Conservation (phyloP, 305 asterid genomes). For the Solanum aculeatissimum region DNA sequence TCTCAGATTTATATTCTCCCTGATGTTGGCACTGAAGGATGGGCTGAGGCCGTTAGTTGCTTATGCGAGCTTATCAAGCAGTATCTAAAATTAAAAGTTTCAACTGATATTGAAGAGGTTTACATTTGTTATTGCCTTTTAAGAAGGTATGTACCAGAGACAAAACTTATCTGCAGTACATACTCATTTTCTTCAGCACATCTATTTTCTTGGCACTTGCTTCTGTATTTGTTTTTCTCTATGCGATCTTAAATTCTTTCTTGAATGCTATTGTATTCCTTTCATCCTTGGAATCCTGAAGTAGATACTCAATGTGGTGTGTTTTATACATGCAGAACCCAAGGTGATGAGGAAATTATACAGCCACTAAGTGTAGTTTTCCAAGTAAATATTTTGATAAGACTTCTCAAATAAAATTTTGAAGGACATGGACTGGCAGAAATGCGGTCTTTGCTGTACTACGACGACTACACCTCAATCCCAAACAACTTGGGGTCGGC, state of each 20-base stretch:
- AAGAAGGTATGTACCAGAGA: conserved; percentile 38
- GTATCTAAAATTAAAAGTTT: conserved; percentile 50
- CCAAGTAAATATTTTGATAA: neutral
- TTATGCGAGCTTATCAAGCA: conserved; percentile 70
- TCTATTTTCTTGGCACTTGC: neutral
- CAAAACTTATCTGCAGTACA: neutral
- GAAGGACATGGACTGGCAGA: neutral
- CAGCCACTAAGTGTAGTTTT: neutral
- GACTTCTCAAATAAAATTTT: neutral
- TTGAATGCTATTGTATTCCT: neutral
- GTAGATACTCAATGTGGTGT: neutral
- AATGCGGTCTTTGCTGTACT: neutral
- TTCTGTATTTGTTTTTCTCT: neutral
- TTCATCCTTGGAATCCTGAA: neutral
- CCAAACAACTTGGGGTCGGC: neutral
- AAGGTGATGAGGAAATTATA: neutral
- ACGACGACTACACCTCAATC: neutral
- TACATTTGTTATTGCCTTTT: conserved; percentile 54
- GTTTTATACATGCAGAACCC: neutral
- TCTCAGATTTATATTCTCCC: conserved; percentile 13
- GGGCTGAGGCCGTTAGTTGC: conserved; percentile 35
- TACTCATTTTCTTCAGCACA: neutral
- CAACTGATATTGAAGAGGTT: conserved; percentile 82
- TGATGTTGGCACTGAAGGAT: conserved; percentile 18
- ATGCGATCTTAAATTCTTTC: neutral